Evolutionary conservation across 495 filamentous ascomycete species (phyloP).

Genomic region (Aspergillus funiculosus): DNA sequence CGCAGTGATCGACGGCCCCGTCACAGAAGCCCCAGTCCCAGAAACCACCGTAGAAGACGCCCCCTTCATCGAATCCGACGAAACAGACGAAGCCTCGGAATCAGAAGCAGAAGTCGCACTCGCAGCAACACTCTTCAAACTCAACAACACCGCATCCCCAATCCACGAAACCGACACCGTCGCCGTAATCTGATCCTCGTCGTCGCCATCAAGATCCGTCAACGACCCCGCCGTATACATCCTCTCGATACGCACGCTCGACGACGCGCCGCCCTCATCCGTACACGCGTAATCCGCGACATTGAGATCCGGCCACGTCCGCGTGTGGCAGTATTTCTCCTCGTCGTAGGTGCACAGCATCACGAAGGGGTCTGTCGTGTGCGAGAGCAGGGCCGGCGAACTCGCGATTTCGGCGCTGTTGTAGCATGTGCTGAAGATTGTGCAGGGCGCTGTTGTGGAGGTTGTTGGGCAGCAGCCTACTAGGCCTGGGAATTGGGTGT

Average conservation of each 20-base stretch:
- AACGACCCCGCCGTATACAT: constrained; percentile 7
- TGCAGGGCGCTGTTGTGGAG: background rate
- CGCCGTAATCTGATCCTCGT: constrained; percentile 2
- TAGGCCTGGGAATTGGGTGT: constrained; percentile 6
- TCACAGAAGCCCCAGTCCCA: background rate
- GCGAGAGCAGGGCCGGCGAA: background rate
- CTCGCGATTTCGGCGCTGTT: background rate
- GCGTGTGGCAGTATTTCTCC: constrained; percentile 3
- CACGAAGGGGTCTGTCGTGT: background rate
- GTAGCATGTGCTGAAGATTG: constrained; percentile 9
- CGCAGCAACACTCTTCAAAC: background rate
- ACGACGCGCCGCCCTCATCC: background rate
- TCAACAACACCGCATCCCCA: background rate
- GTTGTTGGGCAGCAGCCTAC: constrained; percentile 11
- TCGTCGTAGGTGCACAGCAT: constrained; percentile 2
- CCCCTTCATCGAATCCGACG: no score
- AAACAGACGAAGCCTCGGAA: background rate
- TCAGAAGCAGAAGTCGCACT: background rate
- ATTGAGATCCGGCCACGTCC: constrained; percentile 8
- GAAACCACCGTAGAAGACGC: background rate
- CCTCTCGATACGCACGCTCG: background rate
- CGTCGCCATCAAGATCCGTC: constrained; percentile 3
- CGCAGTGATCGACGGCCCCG: background rate
- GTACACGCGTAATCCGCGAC: constrained; percentile 5
- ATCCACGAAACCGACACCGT: constrained; percentile 5